A percentile compares a stretch with the other conserved stretches of the same genome.
Conservation (phyloP, 2,329 filamentous ascomycete genomes). For the Fonsecaea pugnacius region DNA sequence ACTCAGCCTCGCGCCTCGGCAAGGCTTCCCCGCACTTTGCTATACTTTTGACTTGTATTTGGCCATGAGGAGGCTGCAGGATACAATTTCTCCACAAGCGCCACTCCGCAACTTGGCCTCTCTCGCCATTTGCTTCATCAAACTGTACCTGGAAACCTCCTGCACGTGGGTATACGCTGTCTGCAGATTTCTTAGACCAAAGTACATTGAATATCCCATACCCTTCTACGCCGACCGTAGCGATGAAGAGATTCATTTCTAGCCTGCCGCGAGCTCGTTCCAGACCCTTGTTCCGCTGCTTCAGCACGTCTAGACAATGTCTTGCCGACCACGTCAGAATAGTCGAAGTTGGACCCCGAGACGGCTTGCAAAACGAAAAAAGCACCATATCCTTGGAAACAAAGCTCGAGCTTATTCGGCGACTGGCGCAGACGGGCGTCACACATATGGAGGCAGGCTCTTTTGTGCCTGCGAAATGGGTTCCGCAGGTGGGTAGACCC, state of each 20-base stretch:
- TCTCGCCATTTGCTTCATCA: not conserved
- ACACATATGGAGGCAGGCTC: constrained; percentile 59
- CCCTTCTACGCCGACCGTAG: not conserved
- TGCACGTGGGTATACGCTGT: not conserved
- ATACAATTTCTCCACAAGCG: not conserved
- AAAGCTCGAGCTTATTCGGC: constrained; percentile 56
- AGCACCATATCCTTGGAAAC: constrained; percentile 53
- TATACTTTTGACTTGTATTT: not conserved
- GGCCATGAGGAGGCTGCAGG: not conserved
- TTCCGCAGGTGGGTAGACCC: constrained; percentile 53
- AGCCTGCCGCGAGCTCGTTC: constrained; percentile 4
- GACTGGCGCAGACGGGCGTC: constrained; percentile 54
- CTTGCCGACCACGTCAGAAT: constrained; percentile 57
- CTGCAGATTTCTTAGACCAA: not conserved
- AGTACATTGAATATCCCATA: not conserved
- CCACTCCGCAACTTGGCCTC: not conserved
- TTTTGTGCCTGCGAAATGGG: constrained; percentile 60
- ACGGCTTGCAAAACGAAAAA: constrained; percentile 60
- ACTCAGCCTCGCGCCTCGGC: not conserved
- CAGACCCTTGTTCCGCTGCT: constrained; percentile 22
- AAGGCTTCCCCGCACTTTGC: constrained; percentile 14
- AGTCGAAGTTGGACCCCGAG: constrained; percentile 59
- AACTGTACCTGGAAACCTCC: not conserved
- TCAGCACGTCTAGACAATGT: constrained; percentile 38
- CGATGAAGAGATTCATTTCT: constrained; percentile 21